A percentile compares a stretch with the other conserved stretches of the same genome.
These are phyloP conservation scores for Pseudogymnoascus sp. DNA, from an alignment of 2,329 filamentous ascomycete genomes.

Conservation along the genomic window DNA sequence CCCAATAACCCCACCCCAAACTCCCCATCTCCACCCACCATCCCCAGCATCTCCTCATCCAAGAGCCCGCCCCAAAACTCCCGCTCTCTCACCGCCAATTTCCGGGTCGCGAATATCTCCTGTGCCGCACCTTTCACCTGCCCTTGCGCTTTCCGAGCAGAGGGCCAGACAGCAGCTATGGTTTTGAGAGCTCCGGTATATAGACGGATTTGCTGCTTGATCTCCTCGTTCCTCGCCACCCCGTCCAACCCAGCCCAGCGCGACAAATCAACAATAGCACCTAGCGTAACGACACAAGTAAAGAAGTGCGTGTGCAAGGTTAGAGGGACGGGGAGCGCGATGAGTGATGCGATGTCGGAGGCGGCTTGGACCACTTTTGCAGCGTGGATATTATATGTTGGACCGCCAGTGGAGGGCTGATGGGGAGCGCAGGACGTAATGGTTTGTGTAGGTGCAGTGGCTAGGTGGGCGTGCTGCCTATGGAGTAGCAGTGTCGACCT, in stretches of 20 bases:
- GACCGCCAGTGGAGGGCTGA: slow-evolving; percentile 21
- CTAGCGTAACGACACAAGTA: slow-evolving; percentile 70
- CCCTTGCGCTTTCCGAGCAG: slow-evolving; percentile 54
- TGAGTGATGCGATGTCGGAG: slow-evolving; percentile 66
- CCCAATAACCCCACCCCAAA: slow-evolving; percentile 26
- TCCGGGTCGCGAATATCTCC: slow-evolving; percentile 48
- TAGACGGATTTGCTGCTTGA: slow-evolving; percentile 69
- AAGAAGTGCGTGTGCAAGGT: slow-evolving; percentile 77
- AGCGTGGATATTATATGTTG: slow-evolving; percentile 47
- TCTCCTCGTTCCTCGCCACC: slow-evolving; percentile 44
- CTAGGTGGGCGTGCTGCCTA: slow-evolving; percentile 69
- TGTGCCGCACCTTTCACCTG: slow-evolving; percentile 76
- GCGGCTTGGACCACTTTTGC: slow-evolving; percentile 75
- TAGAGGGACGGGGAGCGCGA: slow-evolving; percentile 65
- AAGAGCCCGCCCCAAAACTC: slow-evolving; percentile 24
- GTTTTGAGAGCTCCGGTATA: slow-evolving; percentile 44
- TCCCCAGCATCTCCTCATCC: slow-evolving; percentile 26
- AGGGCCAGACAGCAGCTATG: slow-evolving; percentile 25
- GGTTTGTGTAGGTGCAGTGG: slow-evolving; percentile 47
- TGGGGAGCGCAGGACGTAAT: slow-evolving; percentile 60
- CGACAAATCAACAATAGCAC: slow-evolving; percentile 73
- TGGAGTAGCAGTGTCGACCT: slow-evolving; percentile 60
- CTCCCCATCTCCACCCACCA: slow-evolving; percentile 26
- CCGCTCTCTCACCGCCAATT: slow-evolving; percentile 22
- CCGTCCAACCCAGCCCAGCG: slow-evolving; percentile 53